Percentiles rank a stretch among this genome's conserved stretches.
These are phyloP conservation scores for Picocystis sp. DNA, from an alignment of 163 green algal species.

Conservation along the genomic window DNA sequence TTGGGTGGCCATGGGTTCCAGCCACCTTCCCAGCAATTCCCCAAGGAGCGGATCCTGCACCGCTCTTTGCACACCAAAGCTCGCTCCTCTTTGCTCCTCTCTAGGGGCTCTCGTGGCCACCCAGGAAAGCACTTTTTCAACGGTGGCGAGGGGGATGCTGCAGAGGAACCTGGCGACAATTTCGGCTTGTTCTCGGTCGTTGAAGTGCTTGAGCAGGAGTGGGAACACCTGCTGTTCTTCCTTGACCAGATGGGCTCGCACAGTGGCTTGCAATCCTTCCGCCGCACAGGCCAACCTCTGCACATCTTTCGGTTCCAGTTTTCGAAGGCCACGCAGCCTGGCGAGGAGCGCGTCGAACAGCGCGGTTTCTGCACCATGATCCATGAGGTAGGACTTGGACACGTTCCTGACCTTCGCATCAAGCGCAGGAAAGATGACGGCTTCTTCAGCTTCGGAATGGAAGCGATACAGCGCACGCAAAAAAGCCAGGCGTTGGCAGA, in stretches of 20 bases:
- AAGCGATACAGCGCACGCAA: too few species aligned
- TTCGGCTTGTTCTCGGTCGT: slow-evolving; percentile 36
- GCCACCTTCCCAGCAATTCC: slow-evolving; percentile 58
- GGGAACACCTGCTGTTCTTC: slow-evolving; percentile 88
- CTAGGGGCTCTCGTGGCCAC: slow-evolving; percentile 13
- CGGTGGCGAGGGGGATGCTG: slow-evolving; percentile 66
- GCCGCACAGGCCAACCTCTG: slow-evolving; percentile 27
- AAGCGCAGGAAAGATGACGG: too few species aligned
- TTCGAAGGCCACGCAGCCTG: too few species aligned
- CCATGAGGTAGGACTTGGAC: too few species aligned
- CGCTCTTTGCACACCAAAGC: slow-evolving; percentile 6
- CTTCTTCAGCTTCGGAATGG: too few species aligned
- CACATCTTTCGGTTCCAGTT: not conserved
- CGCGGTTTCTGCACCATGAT: too few species aligned
- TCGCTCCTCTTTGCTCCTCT: not conserved
- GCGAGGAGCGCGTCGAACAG: too few species aligned
- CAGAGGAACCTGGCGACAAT: slow-evolving; percentile 65
- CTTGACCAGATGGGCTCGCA: slow-evolving; percentile 78
- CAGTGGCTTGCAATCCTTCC: slow-evolving; percentile 70
- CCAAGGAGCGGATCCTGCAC: slow-evolving; percentile 53
- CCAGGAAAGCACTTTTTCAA: slow-evolving; percentile 67
- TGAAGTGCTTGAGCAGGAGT: slow-evolving; percentile 70
- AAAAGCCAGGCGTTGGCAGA: too few species aligned
- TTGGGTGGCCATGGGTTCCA: slow-evolving; percentile 27
- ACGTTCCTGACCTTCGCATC: too few species aligned